These are phyloP conservation scores for Pestalotiopsis sp. DNA, from an alignment of 2,329 filamentous ascomycete genomes.

Conservation along the genomic window DNA sequence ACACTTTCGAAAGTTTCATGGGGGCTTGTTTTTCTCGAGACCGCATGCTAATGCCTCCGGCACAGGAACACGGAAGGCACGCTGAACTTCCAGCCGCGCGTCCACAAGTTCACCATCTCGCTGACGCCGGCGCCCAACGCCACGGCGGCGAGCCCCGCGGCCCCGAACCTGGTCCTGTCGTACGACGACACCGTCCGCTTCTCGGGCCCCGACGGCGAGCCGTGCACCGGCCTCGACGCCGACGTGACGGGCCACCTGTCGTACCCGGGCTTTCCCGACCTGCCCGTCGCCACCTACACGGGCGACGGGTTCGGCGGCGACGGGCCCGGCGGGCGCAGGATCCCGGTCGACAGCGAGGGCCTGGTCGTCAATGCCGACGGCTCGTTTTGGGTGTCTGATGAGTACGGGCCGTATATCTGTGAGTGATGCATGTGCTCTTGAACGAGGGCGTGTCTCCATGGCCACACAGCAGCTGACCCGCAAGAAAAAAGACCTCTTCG, in stretches of 20 bases:
- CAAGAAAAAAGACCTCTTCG: slow-evolving; percentile 42
- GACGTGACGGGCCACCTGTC: slow-evolving; percentile 52
- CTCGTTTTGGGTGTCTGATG: slow-evolving; percentile 69
- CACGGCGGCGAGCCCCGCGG: slow-evolving; percentile 50
- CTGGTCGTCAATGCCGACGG: slow-evolving; percentile 60
- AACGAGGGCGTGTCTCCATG: too few relatives aligned
- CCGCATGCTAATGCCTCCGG: background rate
- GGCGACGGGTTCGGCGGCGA: slow-evolving; percentile 68
- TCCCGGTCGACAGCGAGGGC: slow-evolving; percentile 67
- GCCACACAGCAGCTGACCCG: background rate
- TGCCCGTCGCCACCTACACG: slow-evolving; percentile 63
- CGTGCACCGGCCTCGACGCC: slow-evolving; percentile 64
- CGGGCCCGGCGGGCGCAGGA: slow-evolving; percentile 58
- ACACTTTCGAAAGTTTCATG: background rate
- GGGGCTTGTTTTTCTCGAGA: too few relatives aligned
- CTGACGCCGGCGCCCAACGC: slow-evolving; percentile 55
- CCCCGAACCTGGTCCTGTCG: slow-evolving; percentile 60
- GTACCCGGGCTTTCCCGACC: slow-evolving; percentile 58
- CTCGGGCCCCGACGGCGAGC: slow-evolving; percentile 60
- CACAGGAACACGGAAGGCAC: slow-evolving; percentile 67
- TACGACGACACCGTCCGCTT: slow-evolving; percentile 68
- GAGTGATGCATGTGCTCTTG: slow-evolving; percentile 27
- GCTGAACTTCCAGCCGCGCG: slow-evolving; percentile 64
- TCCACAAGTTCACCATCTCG: slow-evolving; percentile 66
- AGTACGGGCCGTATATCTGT: slow-evolving; percentile 72